These are phyloP conservation scores for Kodamaea leandrae DNA, from an alignment of 805 yeast genomes.

Conservation along the genomic window DNA sequence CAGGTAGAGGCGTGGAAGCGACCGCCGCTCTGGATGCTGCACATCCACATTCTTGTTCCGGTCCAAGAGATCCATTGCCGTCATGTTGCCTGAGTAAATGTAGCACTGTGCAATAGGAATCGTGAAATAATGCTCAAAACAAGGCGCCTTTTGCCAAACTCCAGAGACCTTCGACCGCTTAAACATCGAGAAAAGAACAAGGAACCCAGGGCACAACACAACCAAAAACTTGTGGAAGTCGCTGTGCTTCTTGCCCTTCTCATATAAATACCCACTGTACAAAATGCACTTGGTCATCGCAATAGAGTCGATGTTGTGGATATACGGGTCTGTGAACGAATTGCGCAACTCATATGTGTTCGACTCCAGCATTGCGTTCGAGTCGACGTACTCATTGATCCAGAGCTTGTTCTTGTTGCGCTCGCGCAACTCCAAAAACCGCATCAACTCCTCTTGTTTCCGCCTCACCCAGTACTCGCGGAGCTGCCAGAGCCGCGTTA, in stretches of 20 bases:
- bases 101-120: slow-evolving; percentile 69
- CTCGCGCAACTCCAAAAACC: slow-evolving; percentile 36
- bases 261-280: slow-evolving; percentile 64
- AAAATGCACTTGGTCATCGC: slow-evolving; percentile 60
- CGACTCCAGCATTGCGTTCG: slow-evolving; percentile 43
- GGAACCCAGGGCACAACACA: slow-evolving; percentile 66
- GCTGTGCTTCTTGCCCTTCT: slow-evolving; percentile 67
- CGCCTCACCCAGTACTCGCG: slow-evolving; percentile 59
- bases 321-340: slow-evolving; percentile 48
- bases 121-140: slow-evolving; percentile 52
- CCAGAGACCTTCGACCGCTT: slow-evolving; percentile 47
- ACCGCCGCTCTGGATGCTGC: slow-evolving; percentile 50
- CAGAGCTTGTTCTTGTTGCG: slow-evolving; percentile 47
- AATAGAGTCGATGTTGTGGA: slow-evolving; percentile 55
- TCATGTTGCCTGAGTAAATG: slow-evolving; percentile 66
- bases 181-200: slow-evolving; percentile 55
- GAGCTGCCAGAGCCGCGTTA: slow-evolving; percentile 44
- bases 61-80: slow-evolving; percentile 53
- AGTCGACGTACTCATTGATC: slow-evolving; percentile 56
- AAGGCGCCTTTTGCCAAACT: slow-evolving; percentile 44
- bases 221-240: slow-evolving; percentile 61
- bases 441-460: slow-evolving; percentile 37
- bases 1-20: slow-evolving; percentile 67
- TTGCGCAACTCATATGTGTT: slow-evolving; percentile 18
- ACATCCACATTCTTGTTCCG: slow-evolving; percentile 47